Evolutionary conservation across 768 basidiomycete genomes (phyloP), one percentile per base, ranked within the genome.

Genomic region (Lactarius tabidus): DNA sequence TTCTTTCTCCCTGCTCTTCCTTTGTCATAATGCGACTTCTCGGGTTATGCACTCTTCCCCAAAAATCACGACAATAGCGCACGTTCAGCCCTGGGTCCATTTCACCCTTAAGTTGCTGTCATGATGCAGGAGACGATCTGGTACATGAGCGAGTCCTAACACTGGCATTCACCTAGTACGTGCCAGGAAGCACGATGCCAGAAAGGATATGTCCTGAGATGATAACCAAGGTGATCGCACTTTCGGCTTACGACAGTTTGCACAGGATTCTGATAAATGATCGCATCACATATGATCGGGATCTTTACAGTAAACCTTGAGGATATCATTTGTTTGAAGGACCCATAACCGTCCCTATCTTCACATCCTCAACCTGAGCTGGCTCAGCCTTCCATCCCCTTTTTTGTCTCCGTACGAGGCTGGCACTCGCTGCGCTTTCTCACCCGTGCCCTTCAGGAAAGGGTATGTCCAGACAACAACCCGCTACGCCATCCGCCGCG

Each of bases 331-430:
- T 2, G 18, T 23, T 20, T 20, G 1, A 17, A 39, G 28, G 17
- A 33, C 1, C 23, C 15, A 18, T 29, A 9, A 48, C 35, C 23
- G 5, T 3, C 45, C 12, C 54, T 45, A 55, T 57, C 57, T 35
- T 17, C 39, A 35, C 59, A 5, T 39, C 18, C 14, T 59, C 52
- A 43, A n/a, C 56, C 64, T 52, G 67, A 62, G 64, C 67, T 36
- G 60, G 67, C 41, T 67, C 67, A 58, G 35, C 51, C 28, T 10
- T 53, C n/a, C 29, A 38, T 29, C 38, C 38, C 17, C 7, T 28
- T 35, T 58, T 6, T 28, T 26, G 18, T 66, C 35, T 60, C 59
- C 15, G 38, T 39, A 51, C n/a, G 60, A 33, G 38, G 52, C 57
- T 6, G 33, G 64, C 36, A 52, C 51, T 59, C 53, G 29, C 28